phyloP scores from a whole-genome alignment of 1,284 basidiomycete species.

The Cryptococcus wingfieldii region DNA sequence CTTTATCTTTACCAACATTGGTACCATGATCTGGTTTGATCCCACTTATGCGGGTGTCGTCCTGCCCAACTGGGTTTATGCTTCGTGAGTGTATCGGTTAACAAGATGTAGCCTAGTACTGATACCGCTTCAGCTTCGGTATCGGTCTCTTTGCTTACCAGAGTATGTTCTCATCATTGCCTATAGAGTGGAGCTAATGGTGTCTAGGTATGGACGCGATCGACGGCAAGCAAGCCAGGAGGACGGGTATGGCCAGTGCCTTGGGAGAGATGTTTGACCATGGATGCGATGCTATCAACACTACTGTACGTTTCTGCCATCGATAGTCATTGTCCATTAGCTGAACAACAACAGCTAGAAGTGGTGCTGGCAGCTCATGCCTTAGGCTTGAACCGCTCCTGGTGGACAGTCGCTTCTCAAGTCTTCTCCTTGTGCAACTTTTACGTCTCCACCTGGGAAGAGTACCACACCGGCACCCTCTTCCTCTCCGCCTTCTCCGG shows the following conservation, averaged over 20 bases:
- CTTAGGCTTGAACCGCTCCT: conserved; percentile 83
- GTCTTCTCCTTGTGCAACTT: conserved; percentile 87
- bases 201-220: conserved; percentile 47
- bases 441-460: conserved; percentile 87
- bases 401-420: conserved; percentile 91
- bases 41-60: conserved; percentile 63
- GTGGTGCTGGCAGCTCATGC: conserved; percentile 76
- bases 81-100: conserved; percentile 57
- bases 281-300: conserved; percentile 88
- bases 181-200: not conserved
- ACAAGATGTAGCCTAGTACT: not conserved
- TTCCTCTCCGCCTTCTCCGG: conserved; percentile 93
- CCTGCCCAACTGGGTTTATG: conserved; percentile 78
- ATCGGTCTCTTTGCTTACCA: conserved; percentile 89
- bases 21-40: conserved; percentile 76
- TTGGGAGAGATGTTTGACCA: conserved; percentile 87
- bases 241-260: conserved; percentile 93
- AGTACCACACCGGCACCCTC: conserved; percentile 87
- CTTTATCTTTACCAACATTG: conserved; percentile 79
- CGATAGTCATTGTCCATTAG: not conserved
- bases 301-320: conserved; percentile 61
- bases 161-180: conserved; percentile 60
- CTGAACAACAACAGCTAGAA: conserved; percentile 60
- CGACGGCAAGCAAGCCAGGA: conserved; percentile 82
- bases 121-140: conserved; percentile 62